Percentiles rank a stretch among this genome's conserved stretches.
Conservation (phyloP, 352 stramenopile species). For the Globisporangium nunn region DNA sequence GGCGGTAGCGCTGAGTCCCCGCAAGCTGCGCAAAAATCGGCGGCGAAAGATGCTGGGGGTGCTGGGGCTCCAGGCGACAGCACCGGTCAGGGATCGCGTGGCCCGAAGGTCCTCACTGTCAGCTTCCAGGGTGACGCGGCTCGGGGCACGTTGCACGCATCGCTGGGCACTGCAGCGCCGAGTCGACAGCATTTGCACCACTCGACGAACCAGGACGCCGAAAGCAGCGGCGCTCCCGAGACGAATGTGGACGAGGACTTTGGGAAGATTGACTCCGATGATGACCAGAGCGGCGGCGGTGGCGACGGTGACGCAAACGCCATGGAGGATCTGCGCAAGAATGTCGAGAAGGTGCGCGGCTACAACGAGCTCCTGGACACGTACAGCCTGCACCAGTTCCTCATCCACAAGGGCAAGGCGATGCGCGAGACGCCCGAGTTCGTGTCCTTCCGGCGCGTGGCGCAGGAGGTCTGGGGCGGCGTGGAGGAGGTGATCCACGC, state of each 20-base stretch:
- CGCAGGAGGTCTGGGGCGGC: constrained; percentile 76
- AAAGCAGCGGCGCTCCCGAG: constrained; percentile 4
- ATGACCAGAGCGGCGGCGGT: constrained; percentile 16
- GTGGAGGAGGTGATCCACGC: constrained; percentile 66
- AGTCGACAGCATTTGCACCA: not conserved
- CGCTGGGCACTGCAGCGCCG: constrained; percentile 10
- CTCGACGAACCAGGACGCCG: constrained; percentile 23
- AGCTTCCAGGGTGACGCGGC: constrained; percentile 17
- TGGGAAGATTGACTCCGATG: constrained; percentile 6
- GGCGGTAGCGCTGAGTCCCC: constrained; percentile 3
- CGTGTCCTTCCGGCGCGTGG: constrained; percentile 71
- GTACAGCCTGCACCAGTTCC: constrained; percentile 84
- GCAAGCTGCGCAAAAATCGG: not conserved
- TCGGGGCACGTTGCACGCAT: constrained; percentile 7
- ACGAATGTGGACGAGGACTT: constrained; percentile 13
- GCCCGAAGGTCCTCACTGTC: constrained; percentile 21
- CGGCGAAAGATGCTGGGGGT: not conserved
- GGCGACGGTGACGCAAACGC: constrained; percentile 20
- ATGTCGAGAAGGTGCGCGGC: constrained; percentile 72
- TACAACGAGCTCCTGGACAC: constrained; percentile 78
- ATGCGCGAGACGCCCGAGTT: constrained; percentile 86
- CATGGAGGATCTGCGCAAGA: constrained; percentile 66
- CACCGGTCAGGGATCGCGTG: constrained; percentile 2
- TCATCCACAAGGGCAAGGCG: constrained; percentile 80
- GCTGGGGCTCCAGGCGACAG: not conserved